phyloP scores from a whole-genome alignment of 1,139 yeast genomes.

The Nakaseomyces kungkrabaensis region DNA sequence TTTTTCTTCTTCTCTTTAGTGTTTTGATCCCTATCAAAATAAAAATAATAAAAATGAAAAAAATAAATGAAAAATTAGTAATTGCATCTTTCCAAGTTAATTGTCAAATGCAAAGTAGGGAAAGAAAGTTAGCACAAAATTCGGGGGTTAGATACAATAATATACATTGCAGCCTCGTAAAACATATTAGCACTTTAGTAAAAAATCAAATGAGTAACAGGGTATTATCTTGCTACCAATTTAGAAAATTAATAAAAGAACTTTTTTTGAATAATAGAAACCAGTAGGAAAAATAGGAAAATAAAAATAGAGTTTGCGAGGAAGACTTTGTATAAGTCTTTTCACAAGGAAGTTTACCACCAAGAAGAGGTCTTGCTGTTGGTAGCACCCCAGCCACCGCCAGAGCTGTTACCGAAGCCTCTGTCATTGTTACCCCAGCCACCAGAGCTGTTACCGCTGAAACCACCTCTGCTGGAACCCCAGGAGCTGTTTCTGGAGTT shows the following conservation, averaged over 20 bases:
- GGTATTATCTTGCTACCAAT: background rate
- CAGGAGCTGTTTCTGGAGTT: slow-evolving; percentile 29
- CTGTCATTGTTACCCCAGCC: slow-evolving; percentile 14
- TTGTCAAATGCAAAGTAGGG: slow-evolving; percentile 2
- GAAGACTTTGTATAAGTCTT: background rate
- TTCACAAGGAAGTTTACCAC: slow-evolving; percentile 17
- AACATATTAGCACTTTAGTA: slow-evolving; percentile 1
- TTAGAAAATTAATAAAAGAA: slow-evolving; percentile 7
- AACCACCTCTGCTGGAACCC: slow-evolving; percentile 28
- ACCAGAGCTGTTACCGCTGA: slow-evolving; percentile 22
- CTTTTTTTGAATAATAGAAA: slow-evolving; percentile 3
- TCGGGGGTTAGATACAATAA: slow-evolving; percentile 1
- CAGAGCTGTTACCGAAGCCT: slow-evolving; percentile 6
- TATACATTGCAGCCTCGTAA: slow-evolving; percentile 2
- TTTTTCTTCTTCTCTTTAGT: slow-evolving; percentile 2
- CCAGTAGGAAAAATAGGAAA: background rate
- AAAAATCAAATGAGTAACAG: background rate
- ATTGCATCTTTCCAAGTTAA: background rate
- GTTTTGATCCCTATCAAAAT: slow-evolving; percentile 3
- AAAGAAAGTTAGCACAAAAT: slow-evolving; percentile 8
- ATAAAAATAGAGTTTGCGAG: background rate
- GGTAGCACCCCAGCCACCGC: slow-evolving; percentile 25
- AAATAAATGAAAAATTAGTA: background rate
- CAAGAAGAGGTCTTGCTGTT: slow-evolving; percentile 18
- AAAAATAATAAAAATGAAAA: background rate